Base-by-base conservation (phyloP, 163 green algal genomes). In the Scenedesmus sp. region DNA sequence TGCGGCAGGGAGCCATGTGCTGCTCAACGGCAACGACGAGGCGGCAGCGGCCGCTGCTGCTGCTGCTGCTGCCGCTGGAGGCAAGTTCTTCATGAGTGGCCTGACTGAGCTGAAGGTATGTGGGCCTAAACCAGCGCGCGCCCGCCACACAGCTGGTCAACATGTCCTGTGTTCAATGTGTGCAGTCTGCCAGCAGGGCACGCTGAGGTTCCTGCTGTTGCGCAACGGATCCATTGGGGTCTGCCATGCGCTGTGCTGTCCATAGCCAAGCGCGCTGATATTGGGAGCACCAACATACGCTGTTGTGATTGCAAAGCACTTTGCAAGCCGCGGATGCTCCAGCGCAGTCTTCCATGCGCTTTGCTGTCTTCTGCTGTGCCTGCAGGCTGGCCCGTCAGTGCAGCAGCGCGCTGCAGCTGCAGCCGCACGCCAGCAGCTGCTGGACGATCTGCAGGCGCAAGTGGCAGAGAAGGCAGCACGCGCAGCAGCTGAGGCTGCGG, bases 391-490 rank as follows among this genome's bases (percentile, higher is more conserved):
- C 0, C 94, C 91, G 60, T 94, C 84, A 16, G 56, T 92, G n/a
- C 85, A 95, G 79, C 94, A 96, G 91, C 93, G 91, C 64, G 77
- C 83, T 1, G 64, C 91, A 23, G 91, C 91, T 23, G 87, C 93
- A 20, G 73, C 88, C 15, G 92, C 92, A 5, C 89, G 92, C 18
- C 88, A 93, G 90, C 89, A 89, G 88, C 86, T 96, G 60, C 91
- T 92, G 87, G 83, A 59, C 18, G 94, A 94, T 86, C 87, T 96
- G 73, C 64, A 95, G 82, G 82, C 87, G 70, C 94, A 96, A 88
- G 92, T 96, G 6, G 74, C 73, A 52, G 87, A 91, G 23, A 91
- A 86, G 66, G 87, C 87, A 52, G 87, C 87, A 46, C n/a, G 87
- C 52, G 54, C 16, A 18, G 74, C 73, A 85, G 87, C 87, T 9